Evolutionary conservation across 495 filamentous ascomycete genomes (phyloP).

Genomic region (Penicillium longicatenatum): DNA sequence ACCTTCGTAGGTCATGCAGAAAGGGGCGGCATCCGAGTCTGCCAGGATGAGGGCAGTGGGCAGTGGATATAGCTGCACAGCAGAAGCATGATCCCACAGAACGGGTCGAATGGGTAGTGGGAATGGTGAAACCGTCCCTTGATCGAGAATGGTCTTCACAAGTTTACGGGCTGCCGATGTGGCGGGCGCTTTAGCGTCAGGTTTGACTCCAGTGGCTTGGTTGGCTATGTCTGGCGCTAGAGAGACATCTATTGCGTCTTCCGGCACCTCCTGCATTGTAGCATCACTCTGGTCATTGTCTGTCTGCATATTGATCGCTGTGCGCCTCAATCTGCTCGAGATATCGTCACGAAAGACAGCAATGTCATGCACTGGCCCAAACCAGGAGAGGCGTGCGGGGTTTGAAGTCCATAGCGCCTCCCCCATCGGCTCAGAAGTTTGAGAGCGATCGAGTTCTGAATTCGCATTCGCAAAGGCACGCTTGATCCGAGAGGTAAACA

Average conservation of each 20-base stretch:
- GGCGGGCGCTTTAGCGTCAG: constrained; percentile 47
- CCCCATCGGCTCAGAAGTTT: constrained; percentile 51
- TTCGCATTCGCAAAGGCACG: constrained; percentile 78
- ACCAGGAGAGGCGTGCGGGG: constrained; percentile 76
- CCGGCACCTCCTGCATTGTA: constrained; percentile 24
- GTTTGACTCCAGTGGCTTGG: constrained; percentile 17
- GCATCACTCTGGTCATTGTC: constrained; percentile 24
- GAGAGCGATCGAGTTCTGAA: constrained; percentile 54
- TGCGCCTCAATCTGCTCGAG: constrained; percentile 71
- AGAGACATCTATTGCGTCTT: constrained; percentile 13
- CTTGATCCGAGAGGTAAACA: constrained; percentile 83
- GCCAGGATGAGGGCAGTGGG: constrained; percentile 80
- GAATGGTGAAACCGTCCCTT: constrained; percentile 86
- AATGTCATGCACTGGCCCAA: constrained; percentile 84
- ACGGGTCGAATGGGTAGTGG: constrained; percentile 73
- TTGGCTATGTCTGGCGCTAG: constrained; percentile 14
- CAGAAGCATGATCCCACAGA: constrained; percentile 79
- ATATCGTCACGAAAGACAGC: constrained; percentile 86
- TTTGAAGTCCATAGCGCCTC: constrained; percentile 88
- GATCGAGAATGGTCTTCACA: constrained; percentile 90
- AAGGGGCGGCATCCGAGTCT: constrained; percentile 77
- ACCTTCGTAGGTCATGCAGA: constrained; percentile 87
- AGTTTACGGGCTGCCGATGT: constrained; percentile 71
- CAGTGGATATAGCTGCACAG: constrained; percentile 81
- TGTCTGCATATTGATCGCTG: constrained; percentile 58